Conservation (phyloP, 805 yeast species). For the Ogataea parapolymorpha region DNA sequence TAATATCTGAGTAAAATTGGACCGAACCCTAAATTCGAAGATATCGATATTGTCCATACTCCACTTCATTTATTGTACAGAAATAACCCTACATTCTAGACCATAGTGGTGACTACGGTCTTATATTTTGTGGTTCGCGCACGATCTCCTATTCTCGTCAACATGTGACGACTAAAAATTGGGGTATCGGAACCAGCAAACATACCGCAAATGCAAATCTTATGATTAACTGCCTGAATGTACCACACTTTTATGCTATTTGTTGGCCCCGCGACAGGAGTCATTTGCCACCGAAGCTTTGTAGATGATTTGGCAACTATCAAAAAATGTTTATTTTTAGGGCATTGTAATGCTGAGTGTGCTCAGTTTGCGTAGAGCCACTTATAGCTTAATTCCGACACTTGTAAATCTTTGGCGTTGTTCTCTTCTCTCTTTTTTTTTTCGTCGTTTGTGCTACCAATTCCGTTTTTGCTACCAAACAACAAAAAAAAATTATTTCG, state of each 20-base stretch:
- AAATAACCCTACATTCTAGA: background rate
- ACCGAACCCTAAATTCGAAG: no score
- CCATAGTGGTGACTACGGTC: background rate
- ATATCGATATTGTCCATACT: no score
- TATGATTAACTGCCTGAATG: background rate
- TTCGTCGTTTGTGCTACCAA: constrained; percentile 8
- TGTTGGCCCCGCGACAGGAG: no score
- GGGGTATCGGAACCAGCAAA: background rate
- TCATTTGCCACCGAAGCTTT: no score
- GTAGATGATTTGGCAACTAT: no score
- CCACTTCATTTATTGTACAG: no score
- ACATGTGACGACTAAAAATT: background rate
- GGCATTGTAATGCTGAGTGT: no score
- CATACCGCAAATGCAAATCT: background rate
- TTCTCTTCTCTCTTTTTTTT: background rate
- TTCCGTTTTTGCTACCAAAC: constrained; percentile 10
- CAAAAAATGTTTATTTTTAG: no score
- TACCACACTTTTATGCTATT: background rate
- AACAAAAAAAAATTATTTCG: constrained; percentile 8
- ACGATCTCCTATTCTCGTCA: background rate
- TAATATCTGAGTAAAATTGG: background rate
- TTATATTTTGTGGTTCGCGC: background rate
- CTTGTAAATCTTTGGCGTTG: no score
- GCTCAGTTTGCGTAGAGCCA: no score
- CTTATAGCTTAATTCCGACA: no score